Conservation (phyloP, 139 green algal species). For the Penium margaritaceum region DNA sequence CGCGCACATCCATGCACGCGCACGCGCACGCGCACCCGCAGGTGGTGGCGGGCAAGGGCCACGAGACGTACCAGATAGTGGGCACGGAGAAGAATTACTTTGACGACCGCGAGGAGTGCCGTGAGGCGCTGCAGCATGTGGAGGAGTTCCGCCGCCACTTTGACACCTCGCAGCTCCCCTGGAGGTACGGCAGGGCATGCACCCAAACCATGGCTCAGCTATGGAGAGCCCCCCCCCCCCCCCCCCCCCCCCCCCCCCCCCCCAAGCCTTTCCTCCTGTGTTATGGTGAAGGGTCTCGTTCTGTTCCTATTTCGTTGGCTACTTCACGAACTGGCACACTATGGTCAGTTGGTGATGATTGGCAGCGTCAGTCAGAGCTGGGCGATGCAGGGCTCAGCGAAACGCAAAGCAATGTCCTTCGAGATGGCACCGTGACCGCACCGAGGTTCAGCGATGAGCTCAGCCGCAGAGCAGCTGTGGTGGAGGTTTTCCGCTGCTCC, state of each 20-base stretch:
- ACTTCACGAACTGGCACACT: neutral
- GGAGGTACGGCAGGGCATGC: constrained; percentile 22
- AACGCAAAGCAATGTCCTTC: no score
- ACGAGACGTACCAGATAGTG: constrained; percentile 55
- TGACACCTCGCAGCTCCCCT: constrained; percentile 39
- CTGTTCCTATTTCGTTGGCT: neutral
- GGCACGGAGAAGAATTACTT: constrained; percentile 42
- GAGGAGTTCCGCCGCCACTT: constrained; percentile 17
- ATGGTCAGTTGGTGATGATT: neutral
- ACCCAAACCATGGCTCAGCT: neutral
- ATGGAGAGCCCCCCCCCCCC: no score
- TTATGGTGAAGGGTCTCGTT: neutral
- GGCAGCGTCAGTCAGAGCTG: no score
- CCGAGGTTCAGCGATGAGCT: no score
- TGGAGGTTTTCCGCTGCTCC: no score
- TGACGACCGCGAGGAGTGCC: constrained; percentile 44
- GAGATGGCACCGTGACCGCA: no score
- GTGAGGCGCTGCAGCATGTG: constrained; percentile 31
- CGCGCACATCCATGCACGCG: no score
- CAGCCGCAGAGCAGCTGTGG: no score
- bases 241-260: no score
- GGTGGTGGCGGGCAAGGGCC: constrained; percentile 81
- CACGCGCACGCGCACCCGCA: constrained; percentile 45
- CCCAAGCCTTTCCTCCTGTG: neutral
- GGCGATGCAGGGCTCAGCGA: no score